A percentile compares a stretch with the other conserved stretches of the same genome.
Conservation (phyloP, 2,329 filamentous ascomycete genomes). For the Drechslerella dactyloides region DNA sequence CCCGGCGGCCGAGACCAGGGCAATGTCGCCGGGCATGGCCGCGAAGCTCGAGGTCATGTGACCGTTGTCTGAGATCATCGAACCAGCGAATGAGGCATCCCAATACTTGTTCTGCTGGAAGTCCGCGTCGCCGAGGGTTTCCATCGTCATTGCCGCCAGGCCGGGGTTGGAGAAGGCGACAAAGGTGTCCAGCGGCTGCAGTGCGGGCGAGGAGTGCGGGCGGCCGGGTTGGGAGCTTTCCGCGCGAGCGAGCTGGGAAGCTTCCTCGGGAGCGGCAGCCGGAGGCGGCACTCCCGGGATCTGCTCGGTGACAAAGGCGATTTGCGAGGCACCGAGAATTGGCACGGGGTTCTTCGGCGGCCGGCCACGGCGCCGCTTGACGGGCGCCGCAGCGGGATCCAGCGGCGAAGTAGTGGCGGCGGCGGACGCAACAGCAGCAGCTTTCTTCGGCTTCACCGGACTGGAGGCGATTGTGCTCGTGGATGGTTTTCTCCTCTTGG, state of each 20-base stretch:
- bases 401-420: background rate
- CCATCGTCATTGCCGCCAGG: constrained; percentile 21
- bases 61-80: constrained; percentile 23
- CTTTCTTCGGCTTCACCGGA: constrained; percentile 24
- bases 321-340: constrained; percentile 21
- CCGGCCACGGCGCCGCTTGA: constrained; percentile 37
- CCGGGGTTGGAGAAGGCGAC: constrained; percentile 19
- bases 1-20: constrained; percentile 29
- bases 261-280: constrained; percentile 8
- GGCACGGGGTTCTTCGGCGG: constrained; percentile 40
- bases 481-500: constrained; percentile 42
- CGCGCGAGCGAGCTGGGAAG: background rate
- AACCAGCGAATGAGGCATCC: constrained; percentile 37
- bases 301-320: constrained; percentile 37
- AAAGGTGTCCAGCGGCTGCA: constrained; percentile 36
- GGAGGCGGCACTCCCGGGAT: background rate
- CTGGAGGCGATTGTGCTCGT: constrained; percentile 37
- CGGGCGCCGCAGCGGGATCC: constrained; percentile 12
- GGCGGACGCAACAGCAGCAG: constrained; percentile 9
- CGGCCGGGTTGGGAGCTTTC: background rate
- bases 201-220: constrained; percentile 18
- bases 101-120: constrained; percentile 41
- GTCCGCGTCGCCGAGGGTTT: constrained; percentile 31
- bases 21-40: constrained; percentile 33
- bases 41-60: constrained; percentile 23